These are phyloP conservation scores for Globisporangium paroecandrum DNA, from an alignment of 352 stramenopile species.

Conservation along the genomic window DNA sequence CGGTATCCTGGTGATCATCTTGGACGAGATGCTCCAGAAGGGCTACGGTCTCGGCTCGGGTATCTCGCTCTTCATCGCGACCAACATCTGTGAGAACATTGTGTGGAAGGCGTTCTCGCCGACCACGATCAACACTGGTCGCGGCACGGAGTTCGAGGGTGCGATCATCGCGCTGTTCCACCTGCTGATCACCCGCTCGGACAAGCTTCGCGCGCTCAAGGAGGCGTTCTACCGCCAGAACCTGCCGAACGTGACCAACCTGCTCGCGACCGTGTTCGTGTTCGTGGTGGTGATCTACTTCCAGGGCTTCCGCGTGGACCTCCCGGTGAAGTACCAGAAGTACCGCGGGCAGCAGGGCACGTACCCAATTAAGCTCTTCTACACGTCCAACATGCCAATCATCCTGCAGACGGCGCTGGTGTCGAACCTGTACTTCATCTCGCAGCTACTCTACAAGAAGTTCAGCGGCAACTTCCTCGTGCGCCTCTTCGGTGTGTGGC, in stretches of 20 bases:
- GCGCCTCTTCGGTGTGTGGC: constrained; percentile 97
- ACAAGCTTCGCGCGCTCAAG: constrained; percentile 97
- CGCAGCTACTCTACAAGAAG: constrained; percentile 98
- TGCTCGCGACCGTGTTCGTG: constrained; percentile 98
- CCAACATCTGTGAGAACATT: constrained; percentile 99
- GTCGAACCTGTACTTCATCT: constrained; percentile 99
- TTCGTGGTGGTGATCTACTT: constrained; percentile 99
- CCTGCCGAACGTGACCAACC: constrained; percentile 98
- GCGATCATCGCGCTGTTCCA: constrained; percentile 99
- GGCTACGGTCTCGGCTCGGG: constrained; percentile 98
- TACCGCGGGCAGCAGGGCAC: constrained; percentile 98
- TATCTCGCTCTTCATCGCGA: constrained; percentile 99
- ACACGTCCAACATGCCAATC: constrained; percentile 99
- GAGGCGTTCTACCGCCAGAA: constrained; percentile 99
- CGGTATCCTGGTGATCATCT: constrained; percentile 98
- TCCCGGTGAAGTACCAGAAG: constrained; percentile 98
- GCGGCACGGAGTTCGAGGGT: constrained; percentile 99
- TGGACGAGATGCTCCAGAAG: constrained; percentile 99
- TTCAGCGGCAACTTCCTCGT: constrained; percentile 98
- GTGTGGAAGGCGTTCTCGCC: constrained; percentile 99
- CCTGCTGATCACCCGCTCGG: constrained; percentile 95
- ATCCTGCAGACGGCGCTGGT: constrained; percentile 98
- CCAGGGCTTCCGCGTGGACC: constrained; percentile 94
- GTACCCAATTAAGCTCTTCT: constrained; percentile 99
- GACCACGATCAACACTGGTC: constrained; percentile 99